Base-by-base conservation (phyloP, 805 yeast species). In the Starmerella vaccinii region DNA sequence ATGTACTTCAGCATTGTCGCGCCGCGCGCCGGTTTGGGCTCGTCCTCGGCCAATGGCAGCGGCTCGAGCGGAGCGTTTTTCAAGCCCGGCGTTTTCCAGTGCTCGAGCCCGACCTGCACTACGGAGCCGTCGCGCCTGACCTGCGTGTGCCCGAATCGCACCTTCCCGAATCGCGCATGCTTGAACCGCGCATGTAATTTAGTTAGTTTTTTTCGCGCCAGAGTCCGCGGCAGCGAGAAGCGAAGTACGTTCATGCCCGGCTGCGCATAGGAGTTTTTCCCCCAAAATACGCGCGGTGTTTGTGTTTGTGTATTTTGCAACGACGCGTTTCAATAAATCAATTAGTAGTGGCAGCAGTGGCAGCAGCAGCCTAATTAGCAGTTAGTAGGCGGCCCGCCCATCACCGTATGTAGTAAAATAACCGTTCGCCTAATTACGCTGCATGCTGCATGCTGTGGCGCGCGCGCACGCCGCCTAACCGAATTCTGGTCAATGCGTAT, bases 1-100 rank as follows among this genome's bases (percentile, higher is more conserved):
- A 60, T 58, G 27, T 60, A 51, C 3, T 46, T 30, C 41, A 60
- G 54, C 59, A 60, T 57, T 4, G 52, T 33, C 15, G 38, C 18
- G n/a, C 39, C 46, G n/a, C 38, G 18, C 23, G 15, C 18, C 35
- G 35, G 23, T 26, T 24, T 16, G 22, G 23, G 22, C 4, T 21
- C 32, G 10, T 41, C 32, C 39, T 43, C 44, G 12, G 34, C 19
- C 16, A 49, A 27, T 5, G 46, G 50, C 39, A 46, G 40, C 18
- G 49, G 47, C n/a, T 16, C 46, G 12, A 47, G 24, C 22, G 49
- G 49, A 7, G 41, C 43, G 29, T 21, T 29, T 5, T 8, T 9
- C 15, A 27, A n/a, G 9, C 3, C 27, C 8, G 35, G 29, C 27
- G n/a, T 9, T 12, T 37, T 19, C 26, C 30, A 30, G 38, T 22